Conservation (phyloP, 441 rosid genomes). For the Erodium trifolium region DNA sequence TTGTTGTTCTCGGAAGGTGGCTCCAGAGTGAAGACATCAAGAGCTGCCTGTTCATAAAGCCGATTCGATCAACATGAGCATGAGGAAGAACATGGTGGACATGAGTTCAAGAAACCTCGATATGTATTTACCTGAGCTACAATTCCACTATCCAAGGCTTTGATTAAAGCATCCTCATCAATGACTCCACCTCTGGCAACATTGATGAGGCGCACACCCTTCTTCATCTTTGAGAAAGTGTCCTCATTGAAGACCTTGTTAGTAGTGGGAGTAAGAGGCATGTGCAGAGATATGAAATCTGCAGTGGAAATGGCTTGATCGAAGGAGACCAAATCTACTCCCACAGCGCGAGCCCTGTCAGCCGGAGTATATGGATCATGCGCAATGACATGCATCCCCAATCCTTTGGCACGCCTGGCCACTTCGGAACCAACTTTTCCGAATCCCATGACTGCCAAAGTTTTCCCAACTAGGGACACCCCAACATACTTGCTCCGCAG, state of each 20-base stretch:
- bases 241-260: constrained; percentile 68
- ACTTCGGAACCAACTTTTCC: constrained; percentile 97
- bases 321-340: constrained; percentile 77
- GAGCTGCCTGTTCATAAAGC: constrained; percentile 54
- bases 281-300: constrained; percentile 83
- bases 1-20: constrained; percentile 72
- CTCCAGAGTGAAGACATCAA: constrained; percentile 82
- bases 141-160: constrained; percentile 73
- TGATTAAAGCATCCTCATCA: constrained; percentile 85
- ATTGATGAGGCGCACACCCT: constrained; percentile 79
- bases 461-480: constrained; percentile 90
- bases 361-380: constrained; percentile 96
- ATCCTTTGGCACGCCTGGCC: constrained; percentile 88
- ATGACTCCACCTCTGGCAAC: constrained; percentile 98
- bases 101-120: neutral
- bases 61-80: neutral
- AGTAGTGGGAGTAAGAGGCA: constrained; percentile 88
- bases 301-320: constrained; percentile 70
- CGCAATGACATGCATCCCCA: constrained; percentile 89
- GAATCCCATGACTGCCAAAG: constrained; percentile 82
- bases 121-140: constrained; percentile 59
- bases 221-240: constrained; percentile 84
- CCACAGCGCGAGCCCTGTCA: constrained; percentile 83
- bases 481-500: constrained; percentile 86
- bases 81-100: neutral